A percentile compares a stretch with the other conserved stretches of the same genome.
Conservation (phyloP, 805 yeast species). For the Tetrapisispora arboricola region DNA sequence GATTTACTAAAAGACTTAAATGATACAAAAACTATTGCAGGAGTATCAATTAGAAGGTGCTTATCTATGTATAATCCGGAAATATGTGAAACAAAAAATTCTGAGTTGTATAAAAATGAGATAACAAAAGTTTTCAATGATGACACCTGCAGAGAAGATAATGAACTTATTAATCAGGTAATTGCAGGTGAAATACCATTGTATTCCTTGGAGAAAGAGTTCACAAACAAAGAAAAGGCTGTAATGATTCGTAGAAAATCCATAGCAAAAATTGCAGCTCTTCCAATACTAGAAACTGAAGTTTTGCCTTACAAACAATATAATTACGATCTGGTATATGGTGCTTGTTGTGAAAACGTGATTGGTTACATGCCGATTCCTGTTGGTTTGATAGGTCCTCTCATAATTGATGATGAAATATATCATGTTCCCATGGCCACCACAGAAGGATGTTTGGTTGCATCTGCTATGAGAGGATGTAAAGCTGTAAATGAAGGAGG, state of each 20-base stretch:
- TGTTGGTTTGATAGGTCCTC: conserved; percentile 95
- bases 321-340: conserved; percentile 91
- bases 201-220: conserved; percentile 87
- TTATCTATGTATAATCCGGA: too few species aligned
- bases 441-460: conserved; percentile 97
- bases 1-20: too few species aligned
- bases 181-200: conserved; percentile 73
- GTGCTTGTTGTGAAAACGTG: conserved; percentile 98
- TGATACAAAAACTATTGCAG: too few species aligned
- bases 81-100: too few species aligned
- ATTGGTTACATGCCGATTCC: conserved; percentile 95
- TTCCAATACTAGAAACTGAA: conserved; percentile 63
- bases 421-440: conserved; percentile 98
- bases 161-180: conserved; percentile 64
- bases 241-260: conserved; percentile 87
- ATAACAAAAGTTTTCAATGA: neutral
- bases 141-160: conserved; percentile 41
- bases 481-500: conserved; percentile 97
- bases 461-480: conserved; percentile 98
- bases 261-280: conserved; percentile 72
- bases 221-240: conserved; percentile 82
- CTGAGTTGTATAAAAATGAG: neutral
- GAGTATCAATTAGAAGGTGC: too few species aligned
- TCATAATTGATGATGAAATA: conserved; percentile 77
- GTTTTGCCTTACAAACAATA: conserved; percentile 72